Evolutionary conservation across 2,329 filamentous ascomycete genomes (phyloP), one percentile per base, ranked within the genome.

Genomic region (Aspergillus calidoustus): DNA sequence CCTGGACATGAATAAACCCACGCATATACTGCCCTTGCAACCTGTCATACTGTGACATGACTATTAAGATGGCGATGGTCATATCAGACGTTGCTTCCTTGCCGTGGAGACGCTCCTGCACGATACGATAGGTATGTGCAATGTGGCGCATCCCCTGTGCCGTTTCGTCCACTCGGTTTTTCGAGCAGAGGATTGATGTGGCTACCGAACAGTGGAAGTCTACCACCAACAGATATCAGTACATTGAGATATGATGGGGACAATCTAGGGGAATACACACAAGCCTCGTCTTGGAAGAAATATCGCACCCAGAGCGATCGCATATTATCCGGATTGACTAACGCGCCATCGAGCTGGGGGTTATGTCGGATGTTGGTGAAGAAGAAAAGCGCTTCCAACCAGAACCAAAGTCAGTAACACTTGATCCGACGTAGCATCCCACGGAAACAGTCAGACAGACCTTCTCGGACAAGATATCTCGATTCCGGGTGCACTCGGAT

Each of bases 241-340:
- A 54, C 19, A 19, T 19, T 19, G 19, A 19, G 19, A 19, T 19
- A 19, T 19, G 19, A 19, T 19, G 19, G 19, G 19, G 19, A 19
- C 19, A 19, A 19, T 19, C 19, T 19, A 19, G 19, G 19, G 48
- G 25, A 13, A 31, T 44, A 57, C 47, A 9, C 25, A 57, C 55
- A 57, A 44, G 55, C 55, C 34, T 57, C 55, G n/a, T 57, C 55
- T 11, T 44, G 19, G 44, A 57, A 57, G 23, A 57, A 44, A 52
- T 44, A 52, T 17, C 47, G 47, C n/a, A 57, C 23, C 55, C 55
- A 57, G 11, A 57, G 34, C 15, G 47, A 44, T 4, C 46, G 15
- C 55, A 38, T 52, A 5, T 51, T n/a, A n/a, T 57, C 48, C 15
- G 55, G 55, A 3, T 22, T 46, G 5, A 51, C 38, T 13, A 57